Evolutionary conservation across 2,329 filamentous ascomycete genomes (phyloP).

Genomic region (Aspergillus flavus): DNA sequence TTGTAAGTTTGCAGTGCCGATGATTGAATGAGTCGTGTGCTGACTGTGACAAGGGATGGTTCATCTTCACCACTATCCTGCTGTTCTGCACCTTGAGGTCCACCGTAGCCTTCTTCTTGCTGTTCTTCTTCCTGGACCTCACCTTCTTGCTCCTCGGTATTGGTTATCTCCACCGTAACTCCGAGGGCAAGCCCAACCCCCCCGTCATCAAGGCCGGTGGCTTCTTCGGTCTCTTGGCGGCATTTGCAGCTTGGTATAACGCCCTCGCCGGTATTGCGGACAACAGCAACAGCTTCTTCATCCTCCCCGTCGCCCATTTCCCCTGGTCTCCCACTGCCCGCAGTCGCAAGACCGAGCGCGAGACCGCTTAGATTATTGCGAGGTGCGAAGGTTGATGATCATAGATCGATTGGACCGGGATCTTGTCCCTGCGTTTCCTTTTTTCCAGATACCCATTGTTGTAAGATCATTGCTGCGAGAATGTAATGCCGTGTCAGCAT

Average conservation of each 20-base stretch:
- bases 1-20: slow-evolving; percentile 42
- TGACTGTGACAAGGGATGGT: slow-evolving; percentile 62
- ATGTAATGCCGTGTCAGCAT: background rate
- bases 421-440: slow-evolving; percentile 21
- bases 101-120: slow-evolving; percentile 74
- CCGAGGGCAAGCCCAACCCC: slow-evolving; percentile 42
- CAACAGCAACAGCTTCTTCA: slow-evolving; percentile 75
- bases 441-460: slow-evolving; percentile 38
- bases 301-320: slow-evolving; percentile 90
- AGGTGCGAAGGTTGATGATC: slow-evolving; percentile 3
- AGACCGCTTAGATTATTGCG: slow-evolving; percentile 32
- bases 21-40: background rate
- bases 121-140: slow-evolving; percentile 77
- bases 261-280: slow-evolving; percentile 81
- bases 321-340: slow-evolving; percentile 85
- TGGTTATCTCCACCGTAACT: slow-evolving; percentile 61
- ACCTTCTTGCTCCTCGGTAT: slow-evolving; percentile 73
- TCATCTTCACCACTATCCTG: slow-evolving; percentile 79
- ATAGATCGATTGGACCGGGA: background rate
- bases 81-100: slow-evolving; percentile 75
- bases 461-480: slow-evolving; percentile 23
- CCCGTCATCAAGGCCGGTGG: slow-evolving; percentile 71
- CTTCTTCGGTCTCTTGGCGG: slow-evolving; percentile 76
- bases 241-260: slow-evolving; percentile 86
- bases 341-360: slow-evolving; percentile 57